Conservation (phyloP, 1,284 basidiomycete genomes). For the Trichosporon faecale region DNA sequence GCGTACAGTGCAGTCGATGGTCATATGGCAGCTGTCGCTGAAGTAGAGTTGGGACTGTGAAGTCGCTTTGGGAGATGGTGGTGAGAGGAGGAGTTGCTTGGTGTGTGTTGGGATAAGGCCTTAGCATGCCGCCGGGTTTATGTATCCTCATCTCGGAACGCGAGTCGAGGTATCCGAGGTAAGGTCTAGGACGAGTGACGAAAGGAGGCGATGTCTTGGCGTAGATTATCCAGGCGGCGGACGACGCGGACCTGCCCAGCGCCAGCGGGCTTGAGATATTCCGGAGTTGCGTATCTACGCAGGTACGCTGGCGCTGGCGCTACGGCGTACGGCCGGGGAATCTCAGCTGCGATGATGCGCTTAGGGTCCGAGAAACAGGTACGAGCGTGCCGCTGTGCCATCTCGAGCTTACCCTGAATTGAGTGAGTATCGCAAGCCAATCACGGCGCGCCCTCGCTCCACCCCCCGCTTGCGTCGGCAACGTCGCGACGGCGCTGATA, state of each 20-base stretch:
- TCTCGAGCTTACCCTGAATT: background rate
- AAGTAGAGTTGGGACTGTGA: background rate
- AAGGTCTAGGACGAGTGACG: background rate
- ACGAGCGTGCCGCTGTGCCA: background rate
- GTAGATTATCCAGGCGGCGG: constrained; percentile 6
- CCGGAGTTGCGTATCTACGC: background rate
- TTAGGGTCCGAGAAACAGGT: background rate
- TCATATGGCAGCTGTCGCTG: constrained; percentile 7
- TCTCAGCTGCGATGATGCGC: background rate
- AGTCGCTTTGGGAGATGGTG: background rate
- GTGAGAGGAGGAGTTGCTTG: background rate
- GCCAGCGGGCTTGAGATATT: background rate
- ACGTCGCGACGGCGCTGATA: background rate
- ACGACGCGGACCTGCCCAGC: background rate
- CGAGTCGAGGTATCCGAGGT: background rate
- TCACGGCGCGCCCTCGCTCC: background rate
- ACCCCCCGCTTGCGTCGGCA: constrained; percentile 4
- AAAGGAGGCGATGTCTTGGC: constrained; percentile 3
- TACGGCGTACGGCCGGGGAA: background rate
- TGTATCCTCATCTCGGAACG: background rate
- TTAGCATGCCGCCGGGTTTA: background rate
- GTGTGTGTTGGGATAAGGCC: background rate
- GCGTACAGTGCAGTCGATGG: background rate
- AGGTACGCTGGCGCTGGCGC: background rate
- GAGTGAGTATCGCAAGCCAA: background rate